Base-by-base conservation (phyloP, 108 stramenopile genomes). In the Parmales sp. region DNA sequence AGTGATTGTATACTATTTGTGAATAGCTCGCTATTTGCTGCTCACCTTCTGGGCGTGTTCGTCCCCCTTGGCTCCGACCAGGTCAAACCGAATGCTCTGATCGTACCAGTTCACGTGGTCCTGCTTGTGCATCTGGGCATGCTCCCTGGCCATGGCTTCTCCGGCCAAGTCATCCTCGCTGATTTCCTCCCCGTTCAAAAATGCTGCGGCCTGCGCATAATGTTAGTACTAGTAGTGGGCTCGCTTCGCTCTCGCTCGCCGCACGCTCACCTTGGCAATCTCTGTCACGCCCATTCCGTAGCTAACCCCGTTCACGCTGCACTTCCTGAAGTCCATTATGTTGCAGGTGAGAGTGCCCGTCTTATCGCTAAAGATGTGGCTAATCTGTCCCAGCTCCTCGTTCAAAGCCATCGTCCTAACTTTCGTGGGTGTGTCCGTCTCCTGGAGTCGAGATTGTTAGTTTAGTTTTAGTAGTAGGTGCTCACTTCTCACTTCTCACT, bases 381-480 rank as follows among this genome's bases (percentile, higher is more conserved):
- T 34, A 29, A 60, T 60, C 16, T 60, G 54, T 3, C 54, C 54
- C 23, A 98, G 84, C 77, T 98, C 95, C 0, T 86, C 86, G 36
- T 67, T 76, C 70, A 84, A 64, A 38, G 79, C 74, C n/a, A 74
- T 73, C 1, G 77, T 79, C 23, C 88, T 94, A 18, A 91, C 83
- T 31, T 75, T 91, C 22, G 83, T 89, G 64, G 88, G 83, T 9
- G 92, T 90, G 66, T 95, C 86, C 18, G 89, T 87, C 45, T 85
- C 86, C 34, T n/a, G n/a, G n/a, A 31, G 65, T 50, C n/a, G n/a
- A n/a, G n/a, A n/a, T n/a, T n/a, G n/a, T n/a, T n/a, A n/a, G n/a
- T n/a, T n/a, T n/a, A n/a, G n/a, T n/a, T n/a, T n/a, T n/a, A n/a
- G n/a, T n/a, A n/a, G n/a, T n/a, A n/a, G n/a, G n/a, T n/a, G n/a